phyloP scores from a whole-genome alignment of 1,284 basidiomycete species.

The Marasmius sp. region DNA sequence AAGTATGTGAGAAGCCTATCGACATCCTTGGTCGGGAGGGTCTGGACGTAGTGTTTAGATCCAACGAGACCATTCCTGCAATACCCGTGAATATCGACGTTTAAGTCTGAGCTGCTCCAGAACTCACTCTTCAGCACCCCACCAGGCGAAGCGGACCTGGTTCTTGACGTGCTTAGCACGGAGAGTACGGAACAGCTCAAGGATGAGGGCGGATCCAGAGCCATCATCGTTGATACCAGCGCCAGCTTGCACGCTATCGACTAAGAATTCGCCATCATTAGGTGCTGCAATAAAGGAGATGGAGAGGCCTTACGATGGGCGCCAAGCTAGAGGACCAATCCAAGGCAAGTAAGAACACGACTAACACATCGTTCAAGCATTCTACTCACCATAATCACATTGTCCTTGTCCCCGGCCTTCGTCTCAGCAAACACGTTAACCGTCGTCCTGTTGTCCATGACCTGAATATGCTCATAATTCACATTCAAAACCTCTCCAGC shows the following conservation, averaged over 20 bases:
- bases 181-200: constrained; percentile 23
- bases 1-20: constrained; percentile 6
- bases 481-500: constrained; percentile 6
- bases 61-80: constrained; percentile 22
- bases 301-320: constrained; percentile 5
- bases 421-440: constrained; percentile 26
- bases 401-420: constrained; percentile 24
- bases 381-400: constrained; percentile 20
- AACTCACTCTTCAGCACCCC: constrained; percentile 24
- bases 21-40: constrained; percentile 4
- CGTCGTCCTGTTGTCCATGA: constrained; percentile 20
- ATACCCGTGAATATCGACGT: background rate
- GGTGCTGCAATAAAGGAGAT: background rate
- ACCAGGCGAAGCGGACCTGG: constrained; percentile 27
- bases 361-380: background rate
- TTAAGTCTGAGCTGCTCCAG: background rate
- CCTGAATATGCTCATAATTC: constrained; percentile 1
- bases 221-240: constrained; percentile 30
- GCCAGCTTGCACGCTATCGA: constrained; percentile 27
- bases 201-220: constrained; percentile 22
- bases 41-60: constrained; percentile 22
- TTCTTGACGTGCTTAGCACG: constrained; percentile 13
- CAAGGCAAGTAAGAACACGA: background rate
- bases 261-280: background rate
- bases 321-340: background rate